These are phyloP conservation scores for Diplosphaera chodatii DNA, from an alignment of 139 green algal species.

Conservation along the genomic window DNA sequence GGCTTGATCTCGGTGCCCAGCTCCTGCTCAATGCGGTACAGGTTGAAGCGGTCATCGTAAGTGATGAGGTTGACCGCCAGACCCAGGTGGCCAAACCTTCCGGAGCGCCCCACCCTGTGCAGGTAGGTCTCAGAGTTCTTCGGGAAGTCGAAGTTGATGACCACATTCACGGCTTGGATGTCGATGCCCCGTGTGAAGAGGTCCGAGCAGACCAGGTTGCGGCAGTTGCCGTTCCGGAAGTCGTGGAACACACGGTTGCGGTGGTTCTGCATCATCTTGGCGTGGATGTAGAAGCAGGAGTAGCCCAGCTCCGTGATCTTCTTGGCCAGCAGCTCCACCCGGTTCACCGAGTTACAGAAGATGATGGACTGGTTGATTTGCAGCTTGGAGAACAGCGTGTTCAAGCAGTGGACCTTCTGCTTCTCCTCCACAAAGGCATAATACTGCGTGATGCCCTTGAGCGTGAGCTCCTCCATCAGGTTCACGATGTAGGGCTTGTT, in stretches of 20 bases:
- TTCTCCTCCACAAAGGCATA: conserved; percentile 99
- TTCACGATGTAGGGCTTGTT: conserved; percentile 99
- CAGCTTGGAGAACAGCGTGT: conserved; percentile 96
- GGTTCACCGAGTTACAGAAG: conserved; percentile 99
- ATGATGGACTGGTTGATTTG: conserved; percentile 99
- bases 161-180: conserved; percentile 98
- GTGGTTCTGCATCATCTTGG: conserved; percentile 98
- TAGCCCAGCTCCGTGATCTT: conserved; percentile 99
- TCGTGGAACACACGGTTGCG: conserved; percentile 99
- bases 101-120: conserved; percentile 91
- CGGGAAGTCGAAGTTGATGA: conserved; percentile 99
- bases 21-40: conserved; percentile 98
- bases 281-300: conserved; percentile 99
- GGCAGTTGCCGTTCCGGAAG: conserved; percentile 96
- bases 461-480: conserved; percentile 99
- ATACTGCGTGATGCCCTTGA: conserved; percentile 95
- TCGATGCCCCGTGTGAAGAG: conserved; percentile 97
- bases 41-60: conserved; percentile 97
- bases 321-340: conserved; percentile 97
- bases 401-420: conserved; percentile 92
- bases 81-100: conserved; percentile 97
- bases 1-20: conserved; percentile 99
- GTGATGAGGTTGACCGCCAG: conserved; percentile 98
- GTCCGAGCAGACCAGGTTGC: conserved; percentile 97
- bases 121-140: conserved; percentile 99